Evolutionary conservation across 1,284 basidiomycete species (phyloP).

Genomic region (Malassezia globosa): DNA sequence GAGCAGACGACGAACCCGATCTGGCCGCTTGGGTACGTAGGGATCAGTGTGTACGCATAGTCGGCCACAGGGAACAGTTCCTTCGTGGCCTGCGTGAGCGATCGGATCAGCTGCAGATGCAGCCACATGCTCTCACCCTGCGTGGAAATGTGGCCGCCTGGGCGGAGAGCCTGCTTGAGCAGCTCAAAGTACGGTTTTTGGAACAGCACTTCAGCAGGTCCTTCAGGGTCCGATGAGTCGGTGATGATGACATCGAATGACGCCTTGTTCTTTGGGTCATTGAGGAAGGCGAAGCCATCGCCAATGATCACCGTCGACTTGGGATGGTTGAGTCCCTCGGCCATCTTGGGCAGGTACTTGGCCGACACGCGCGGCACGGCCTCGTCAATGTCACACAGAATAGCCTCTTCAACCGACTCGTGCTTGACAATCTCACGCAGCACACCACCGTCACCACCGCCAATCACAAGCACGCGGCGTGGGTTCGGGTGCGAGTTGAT

Average conservation of each 20-base stretch:
- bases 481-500: conserved; percentile 92
- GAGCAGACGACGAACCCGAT: conserved; percentile 91
- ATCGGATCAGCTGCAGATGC: conserved; percentile 75
- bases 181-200: conserved; percentile 95
- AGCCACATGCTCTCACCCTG: conserved; percentile 95
- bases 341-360: conserved; percentile 87
- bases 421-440: conserved; percentile 96
- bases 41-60: conserved; percentile 93
- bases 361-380: conserved; percentile 93
- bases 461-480: conserved; percentile 87
- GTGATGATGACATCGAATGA: conserved; percentile 91
- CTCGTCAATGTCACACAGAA: conserved; percentile 97
- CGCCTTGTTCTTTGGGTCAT: conserved; percentile 64
- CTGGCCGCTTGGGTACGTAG: conserved; percentile 92
- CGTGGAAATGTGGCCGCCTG: conserved; percentile 86
- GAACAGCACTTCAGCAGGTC: conserved; percentile 87
- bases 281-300: conserved; percentile 94
- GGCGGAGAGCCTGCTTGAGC: conserved; percentile 73
- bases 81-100: conserved; percentile 63
- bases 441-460: conserved; percentile 66
- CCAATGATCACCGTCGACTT: conserved; percentile 82
- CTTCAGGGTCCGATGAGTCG: conserved; percentile 95
- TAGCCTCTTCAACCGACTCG: conserved; percentile 75
- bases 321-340: conserved; percentile 66
- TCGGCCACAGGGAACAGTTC: conserved; percentile 72